A percentile compares a stretch with the other conserved stretches of the same genome.
These are phyloP conservation scores for Neurospora sp. DNA, from an alignment of 495 filamentous ascomycete genomes.

Conservation along the genomic window DNA sequence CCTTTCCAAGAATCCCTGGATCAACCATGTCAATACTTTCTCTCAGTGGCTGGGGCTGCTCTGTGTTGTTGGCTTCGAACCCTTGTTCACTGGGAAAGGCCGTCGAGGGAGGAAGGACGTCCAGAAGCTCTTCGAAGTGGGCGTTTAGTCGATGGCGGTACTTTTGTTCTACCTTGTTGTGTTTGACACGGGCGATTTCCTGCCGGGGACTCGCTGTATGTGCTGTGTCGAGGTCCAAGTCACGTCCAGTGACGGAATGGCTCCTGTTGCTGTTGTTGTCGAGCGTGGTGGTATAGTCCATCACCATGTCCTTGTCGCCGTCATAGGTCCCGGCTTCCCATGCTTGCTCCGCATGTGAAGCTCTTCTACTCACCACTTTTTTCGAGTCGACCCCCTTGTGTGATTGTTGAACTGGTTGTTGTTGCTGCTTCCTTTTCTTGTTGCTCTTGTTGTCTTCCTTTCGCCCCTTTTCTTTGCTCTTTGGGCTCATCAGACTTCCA, in stretches of 20 bases:
- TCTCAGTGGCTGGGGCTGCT: not conserved
- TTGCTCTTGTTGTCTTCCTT: not conserved
- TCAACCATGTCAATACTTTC: not conserved
- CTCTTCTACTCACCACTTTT: not conserved
- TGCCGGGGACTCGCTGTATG: not conserved
- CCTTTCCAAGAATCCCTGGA: not conserved
- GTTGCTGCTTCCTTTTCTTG: not conserved
- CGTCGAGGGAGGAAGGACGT: constrained; percentile 15
- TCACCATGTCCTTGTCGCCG: not conserved
- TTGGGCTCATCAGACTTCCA: not conserved
- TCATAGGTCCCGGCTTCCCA: not conserved
- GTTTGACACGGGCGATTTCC: not conserved
- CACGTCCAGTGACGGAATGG: not conserved
- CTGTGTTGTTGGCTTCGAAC: not conserved
- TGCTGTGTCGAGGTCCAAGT: not conserved
- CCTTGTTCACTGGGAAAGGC: not conserved
- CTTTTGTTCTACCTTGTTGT: constrained; percentile 5
- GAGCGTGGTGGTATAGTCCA: not conserved
- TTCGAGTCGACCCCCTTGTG: not conserved
- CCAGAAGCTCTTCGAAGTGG: constrained; percentile 19
- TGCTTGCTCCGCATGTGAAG: not conserved
- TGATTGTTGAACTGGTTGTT: not conserved
- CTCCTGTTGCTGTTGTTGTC: not conserved
- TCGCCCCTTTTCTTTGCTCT: not conserved
- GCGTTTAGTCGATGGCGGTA: constrained; percentile 9